Percentiles rank a stretch among this genome's conserved stretches.
These are phyloP conservation scores for Aspergillus taichungensis DNA, from an alignment of 495 filamentous ascomycete species.

Conservation along the genomic window DNA sequence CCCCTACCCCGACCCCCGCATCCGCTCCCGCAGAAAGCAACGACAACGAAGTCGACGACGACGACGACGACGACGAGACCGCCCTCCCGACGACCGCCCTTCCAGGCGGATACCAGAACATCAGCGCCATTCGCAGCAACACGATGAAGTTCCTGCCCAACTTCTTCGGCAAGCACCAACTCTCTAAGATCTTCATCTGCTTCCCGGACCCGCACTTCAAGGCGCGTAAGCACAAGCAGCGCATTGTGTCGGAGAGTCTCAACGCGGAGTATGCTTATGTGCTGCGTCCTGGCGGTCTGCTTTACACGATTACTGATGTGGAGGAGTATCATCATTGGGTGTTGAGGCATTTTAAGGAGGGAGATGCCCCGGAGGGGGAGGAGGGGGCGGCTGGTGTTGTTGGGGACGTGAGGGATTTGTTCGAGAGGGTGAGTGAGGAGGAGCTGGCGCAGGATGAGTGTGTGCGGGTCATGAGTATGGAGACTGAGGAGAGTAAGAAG, in stretches of 20 bases:
- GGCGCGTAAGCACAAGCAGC: constrained; percentile 88
- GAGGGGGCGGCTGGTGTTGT: constrained; percentile 18
- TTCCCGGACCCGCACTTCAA: constrained; percentile 99
- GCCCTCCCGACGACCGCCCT: constrained; percentile 13
- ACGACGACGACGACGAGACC: neutral
- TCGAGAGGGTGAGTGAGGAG: constrained; percentile 46
- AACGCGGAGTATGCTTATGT: constrained; percentile 92
- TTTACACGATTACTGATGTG: constrained; percentile 97
- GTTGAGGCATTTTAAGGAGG: constrained; percentile 62
- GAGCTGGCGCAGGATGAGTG: constrained; percentile 67
- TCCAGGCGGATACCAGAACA: constrained; percentile 64
- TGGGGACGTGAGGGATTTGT: constrained; percentile 45
- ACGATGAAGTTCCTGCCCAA: constrained; percentile 98
- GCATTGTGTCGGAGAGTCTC: constrained; percentile 82
- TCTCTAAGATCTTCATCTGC: constrained; percentile 89
- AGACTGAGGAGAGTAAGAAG: constrained; percentile 97
- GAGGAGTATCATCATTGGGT: constrained; percentile 93
- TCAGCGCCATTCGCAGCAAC: constrained; percentile 78
- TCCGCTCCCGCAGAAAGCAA: constrained; percentile 5
- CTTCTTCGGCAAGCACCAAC: constrained; percentile 69
- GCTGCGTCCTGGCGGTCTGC: constrained; percentile 67
- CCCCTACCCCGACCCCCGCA: constrained; percentile 2
- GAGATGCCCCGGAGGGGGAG: constrained; percentile 16
- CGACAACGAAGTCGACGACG: neutral
- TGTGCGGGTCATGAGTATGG: constrained; percentile 69